Base-by-base conservation (phyloP, 2,329 filamentous ascomycete genomes). In the Elsinoe perseae region DNA sequence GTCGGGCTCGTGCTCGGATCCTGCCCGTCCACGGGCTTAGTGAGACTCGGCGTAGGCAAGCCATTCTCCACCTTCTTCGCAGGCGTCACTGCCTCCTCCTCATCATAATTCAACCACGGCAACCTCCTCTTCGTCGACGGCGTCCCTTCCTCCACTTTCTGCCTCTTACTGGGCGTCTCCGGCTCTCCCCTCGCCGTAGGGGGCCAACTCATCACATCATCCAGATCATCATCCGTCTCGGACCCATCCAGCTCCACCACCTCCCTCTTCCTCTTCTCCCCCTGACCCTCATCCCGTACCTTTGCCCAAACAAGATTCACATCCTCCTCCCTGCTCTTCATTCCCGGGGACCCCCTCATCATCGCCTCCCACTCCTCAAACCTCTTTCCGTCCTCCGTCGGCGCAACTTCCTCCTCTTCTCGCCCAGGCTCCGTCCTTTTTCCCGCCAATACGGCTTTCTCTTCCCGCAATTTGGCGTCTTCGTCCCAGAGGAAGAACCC, bases 401-500 rank as follows among this genome's bases (percentile, higher is more conserved):
- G 48, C 57, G 46, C 64, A 61, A 2, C 62, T 63, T 36, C 64
- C 64, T 43, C 52, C 36, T 36, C 25, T 18, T 27, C 38, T 63
- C 66, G 65, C 3, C 64, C 65, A 12, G 64, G 64, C 48, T 66
- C 48, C n/a, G 68, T 75, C 56, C 71, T 68, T 32, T 76, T 74
- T 60, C 79, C 80, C 56, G 65, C 72, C 54, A 76, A 57, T 18
- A 80, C 67, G 20, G 74, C 73, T 10, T 65, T 65, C 50, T 76
- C 74, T 64, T 80, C 77, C 54, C 80, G 70, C 16, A 62, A 58
- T 40, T 70, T 67, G 0, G 80, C 80, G 42, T 81, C 75, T 12
- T 79, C 74, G 6, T 77, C 71, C 78, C 80, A 83, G 0, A 84
- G 66, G 60, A 82, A 84, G 67, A 84, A 81, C 0, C 70, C 71